Evolutionary conservation across 345 rosid species (phyloP).

Genomic region (Citrus medica): DNA sequence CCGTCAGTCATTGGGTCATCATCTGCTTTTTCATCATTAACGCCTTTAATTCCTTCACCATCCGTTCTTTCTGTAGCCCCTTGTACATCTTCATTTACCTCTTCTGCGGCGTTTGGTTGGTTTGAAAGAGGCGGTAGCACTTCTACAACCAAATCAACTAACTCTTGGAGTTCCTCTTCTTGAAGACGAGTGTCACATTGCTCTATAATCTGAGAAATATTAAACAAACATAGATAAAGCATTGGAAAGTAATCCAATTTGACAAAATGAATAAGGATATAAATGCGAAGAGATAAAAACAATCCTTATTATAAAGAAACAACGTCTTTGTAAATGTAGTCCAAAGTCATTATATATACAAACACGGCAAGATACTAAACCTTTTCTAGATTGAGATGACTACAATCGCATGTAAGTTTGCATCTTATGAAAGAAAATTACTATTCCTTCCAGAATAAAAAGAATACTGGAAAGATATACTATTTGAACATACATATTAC

Average conservation of each 20-base stretch:
- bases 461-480: neutral
- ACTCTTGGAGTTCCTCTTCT: slow-evolving; percentile 27
- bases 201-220: slow-evolving; percentile 31
- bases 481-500: neutral
- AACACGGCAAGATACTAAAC: neutral
- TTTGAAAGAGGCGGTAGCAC: too few species aligned
- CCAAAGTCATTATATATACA: neutral
- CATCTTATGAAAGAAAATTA: neutral
- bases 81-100: neutral
- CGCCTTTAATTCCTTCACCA: neutral
- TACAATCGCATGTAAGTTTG: neutral
- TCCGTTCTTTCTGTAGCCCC: neutral
- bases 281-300: neutral
- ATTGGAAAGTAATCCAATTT: neutral
- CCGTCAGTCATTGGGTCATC: slow-evolving; percentile 1
- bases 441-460: neutral
- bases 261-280: neutral
- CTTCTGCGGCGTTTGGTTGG: slow-evolving; percentile 2
- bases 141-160: neutral
- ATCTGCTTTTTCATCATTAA: neutral
- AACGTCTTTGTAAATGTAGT: too few species aligned
- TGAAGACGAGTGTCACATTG: slow-evolving; percentile 29
- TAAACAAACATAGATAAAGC: neutral
- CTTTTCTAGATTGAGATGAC: neutral
- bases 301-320: neutral